Evolutionary conservation across 2,329 filamentous ascomycete species (phyloP).

Genomic region (Aspergillus amoenus): DNA sequence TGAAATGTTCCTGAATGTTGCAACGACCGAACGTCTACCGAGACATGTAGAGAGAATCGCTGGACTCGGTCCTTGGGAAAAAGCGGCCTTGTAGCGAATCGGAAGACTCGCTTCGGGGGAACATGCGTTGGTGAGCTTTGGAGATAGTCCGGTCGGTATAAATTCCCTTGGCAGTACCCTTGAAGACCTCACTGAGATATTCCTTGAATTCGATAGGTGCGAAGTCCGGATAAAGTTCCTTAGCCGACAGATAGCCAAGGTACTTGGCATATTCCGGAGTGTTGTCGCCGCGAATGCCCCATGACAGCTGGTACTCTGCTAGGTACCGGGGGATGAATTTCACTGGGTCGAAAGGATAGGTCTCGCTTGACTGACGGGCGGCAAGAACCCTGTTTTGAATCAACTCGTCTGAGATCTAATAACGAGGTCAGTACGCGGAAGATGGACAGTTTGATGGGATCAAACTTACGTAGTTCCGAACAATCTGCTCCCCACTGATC

Average conservation of each 20-base stretch:
- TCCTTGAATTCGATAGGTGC: slow-evolving; percentile 39
- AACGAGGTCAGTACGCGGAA: slow-evolving; percentile 8
- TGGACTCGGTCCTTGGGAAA: slow-evolving; percentile 37
- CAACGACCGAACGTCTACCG: slow-evolving; percentile 20
- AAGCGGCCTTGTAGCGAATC: slow-evolving; percentile 37
- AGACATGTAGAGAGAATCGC: slow-evolving; percentile 36
- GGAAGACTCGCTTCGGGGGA: slow-evolving; percentile 37
- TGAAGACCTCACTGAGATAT: slow-evolving; percentile 43
- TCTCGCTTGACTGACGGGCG: slow-evolving; percentile 35
- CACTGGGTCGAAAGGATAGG: slow-evolving; percentile 37
- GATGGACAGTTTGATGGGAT: background rate
- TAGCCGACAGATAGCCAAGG: slow-evolving; percentile 53
- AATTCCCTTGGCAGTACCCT: slow-evolving; percentile 40
- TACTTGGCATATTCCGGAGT: slow-evolving; percentile 54
- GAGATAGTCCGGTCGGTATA: slow-evolving; percentile 38
- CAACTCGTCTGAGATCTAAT: slow-evolving; percentile 35
- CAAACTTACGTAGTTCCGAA: slow-evolving; percentile 38
- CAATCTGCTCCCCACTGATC: slow-evolving; percentile 50
- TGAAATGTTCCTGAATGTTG: slow-evolving; percentile 5
- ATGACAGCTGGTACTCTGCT: slow-evolving; percentile 48
- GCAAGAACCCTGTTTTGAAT: slow-evolving; percentile 35
- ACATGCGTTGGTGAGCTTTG: slow-evolving; percentile 36
- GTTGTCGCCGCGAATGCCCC: slow-evolving; percentile 55
- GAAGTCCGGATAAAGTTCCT: slow-evolving; percentile 57
- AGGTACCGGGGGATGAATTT: slow-evolving; percentile 37